These are phyloP conservation scores for Phytophthora pisi DNA, from an alignment of 352 stramenopile species.

Conservation along the genomic window DNA sequence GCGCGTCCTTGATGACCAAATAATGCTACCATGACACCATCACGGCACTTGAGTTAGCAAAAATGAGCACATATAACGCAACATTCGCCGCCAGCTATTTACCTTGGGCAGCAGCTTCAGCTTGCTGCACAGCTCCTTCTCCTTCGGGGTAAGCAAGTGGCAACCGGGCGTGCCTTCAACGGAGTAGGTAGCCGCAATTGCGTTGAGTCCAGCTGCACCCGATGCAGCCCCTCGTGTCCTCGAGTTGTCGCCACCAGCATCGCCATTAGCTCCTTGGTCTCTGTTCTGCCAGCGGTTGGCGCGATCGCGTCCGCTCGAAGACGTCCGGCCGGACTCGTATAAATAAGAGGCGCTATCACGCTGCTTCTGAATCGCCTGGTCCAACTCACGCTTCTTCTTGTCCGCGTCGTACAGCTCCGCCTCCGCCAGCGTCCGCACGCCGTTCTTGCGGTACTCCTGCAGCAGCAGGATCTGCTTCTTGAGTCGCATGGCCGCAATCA, in stretches of 20 bases:
- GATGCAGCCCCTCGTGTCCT: slow-evolving; percentile 32
- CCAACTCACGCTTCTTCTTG: slow-evolving; percentile 93
- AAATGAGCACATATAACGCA: neutral
- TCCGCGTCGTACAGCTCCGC: slow-evolving; percentile 95
- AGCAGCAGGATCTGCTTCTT: slow-evolving; percentile 96
- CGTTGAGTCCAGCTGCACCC: slow-evolving; percentile 25
- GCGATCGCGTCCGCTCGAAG: slow-evolving; percentile 62
- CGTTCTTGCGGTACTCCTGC: slow-evolving; percentile 96
- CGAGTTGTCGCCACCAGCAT: slow-evolving; percentile 29
- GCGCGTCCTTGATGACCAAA: slow-evolving; percentile 94
- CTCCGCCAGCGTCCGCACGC: slow-evolving; percentile 93
- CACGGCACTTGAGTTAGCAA: slow-evolving; percentile 12
- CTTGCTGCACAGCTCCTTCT: slow-evolving; percentile 90
- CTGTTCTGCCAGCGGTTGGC: slow-evolving; percentile 74
- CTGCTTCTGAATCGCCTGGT: slow-evolving; percentile 90
- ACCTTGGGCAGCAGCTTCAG: slow-evolving; percentile 92
- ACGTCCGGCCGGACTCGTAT: slow-evolving; percentile 73
- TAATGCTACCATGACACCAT: slow-evolving; percentile 74
- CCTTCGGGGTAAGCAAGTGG: slow-evolving; percentile 90
- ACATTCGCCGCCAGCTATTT: neutral
- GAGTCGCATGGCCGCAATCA: slow-evolving; percentile 91
- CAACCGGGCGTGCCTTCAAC: slow-evolving; percentile 85
- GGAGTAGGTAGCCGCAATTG: slow-evolving; percentile 58
- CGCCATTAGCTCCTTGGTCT: slow-evolving; percentile 46
- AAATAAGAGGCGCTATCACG: slow-evolving; percentile 87